A percentile compares a stretch with the other conserved stretches of the same genome.
phyloP scores from a whole-genome alignment of 2,329 filamentous ascomycete genomes.

The Hymenoscyphus scutula region DNA sequence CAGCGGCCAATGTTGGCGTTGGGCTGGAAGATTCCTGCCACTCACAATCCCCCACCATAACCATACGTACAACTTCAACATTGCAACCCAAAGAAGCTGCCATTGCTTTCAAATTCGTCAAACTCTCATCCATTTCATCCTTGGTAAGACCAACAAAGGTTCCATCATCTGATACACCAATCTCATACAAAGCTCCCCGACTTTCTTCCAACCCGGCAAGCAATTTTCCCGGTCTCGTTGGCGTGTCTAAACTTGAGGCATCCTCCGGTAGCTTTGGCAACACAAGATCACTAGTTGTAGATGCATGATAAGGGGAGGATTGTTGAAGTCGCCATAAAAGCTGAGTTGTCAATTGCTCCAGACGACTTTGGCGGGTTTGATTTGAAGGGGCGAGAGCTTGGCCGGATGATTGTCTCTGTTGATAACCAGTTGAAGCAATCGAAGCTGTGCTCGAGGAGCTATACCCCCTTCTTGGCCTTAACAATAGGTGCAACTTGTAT shows the following conservation, averaged over 20 bases:
- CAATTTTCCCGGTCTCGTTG: conserved; percentile 53
- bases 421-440: conserved; percentile 39
- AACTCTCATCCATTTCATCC: conserved; percentile 89
- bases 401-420: conserved; percentile 24
- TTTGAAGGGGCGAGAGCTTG: conserved; percentile 38
- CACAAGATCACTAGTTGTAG: conserved; percentile 70
- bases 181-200: conserved; percentile 90
- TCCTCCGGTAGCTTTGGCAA: conserved; percentile 73
- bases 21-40: conserved; percentile 44
- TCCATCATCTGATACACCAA: conserved; percentile 93
- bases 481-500: conserved; percentile 89
- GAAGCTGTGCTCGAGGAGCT: conserved; percentile 65
- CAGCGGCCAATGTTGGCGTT: not conserved
- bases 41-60: conserved; percentile 82
- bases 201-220: conserved; percentile 87
- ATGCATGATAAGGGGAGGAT: conserved; percentile 86
- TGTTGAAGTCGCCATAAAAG: conserved; percentile 93
- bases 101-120: conserved; percentile 84
- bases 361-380: conserved; percentile 75
- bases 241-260: conserved; percentile 44
- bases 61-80: conserved; percentile 76
- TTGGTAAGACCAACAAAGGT: conserved; percentile 82
- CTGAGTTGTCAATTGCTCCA: conserved; percentile 92
- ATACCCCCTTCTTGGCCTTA: conserved; percentile 75
- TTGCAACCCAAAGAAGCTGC: conserved; percentile 86